phyloP scores from a whole-genome alignment of 768 basidiomycete genomes.

The Mycena alexandri region DNA sequence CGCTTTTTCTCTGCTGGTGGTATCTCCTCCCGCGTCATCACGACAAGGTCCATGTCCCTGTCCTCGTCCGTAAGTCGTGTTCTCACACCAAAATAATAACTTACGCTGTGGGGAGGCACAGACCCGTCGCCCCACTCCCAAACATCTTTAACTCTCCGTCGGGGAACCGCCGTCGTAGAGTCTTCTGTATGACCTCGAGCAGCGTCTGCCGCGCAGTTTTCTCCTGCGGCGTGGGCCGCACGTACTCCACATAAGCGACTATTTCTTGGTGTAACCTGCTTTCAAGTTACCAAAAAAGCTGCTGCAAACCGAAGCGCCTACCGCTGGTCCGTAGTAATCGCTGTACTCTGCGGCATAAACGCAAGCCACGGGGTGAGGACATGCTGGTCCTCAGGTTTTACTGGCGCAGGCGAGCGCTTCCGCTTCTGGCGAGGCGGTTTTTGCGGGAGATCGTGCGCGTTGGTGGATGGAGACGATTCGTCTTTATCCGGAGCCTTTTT shows the following conservation, averaged over 20 bases:
- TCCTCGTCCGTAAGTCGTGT: background rate
- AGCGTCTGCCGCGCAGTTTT: conserved; percentile 58
- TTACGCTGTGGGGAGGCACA: conserved; percentile 60
- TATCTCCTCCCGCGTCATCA: conserved; percentile 49
- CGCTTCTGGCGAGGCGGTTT: conserved; percentile 30
- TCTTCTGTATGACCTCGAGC: conserved; percentile 58
- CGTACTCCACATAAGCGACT: conserved; percentile 65
- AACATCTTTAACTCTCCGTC: conserved; percentile 65
- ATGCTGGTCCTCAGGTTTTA: conserved; percentile 24
- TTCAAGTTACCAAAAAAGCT: background rate
- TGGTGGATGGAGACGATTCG: background rate
- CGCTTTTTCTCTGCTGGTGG: conserved; percentile 51
- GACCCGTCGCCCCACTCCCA: conserved; percentile 69
- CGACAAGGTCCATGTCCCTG: conserved; percentile 76
- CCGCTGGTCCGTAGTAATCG: conserved; percentile 26
- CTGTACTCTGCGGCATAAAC: conserved; percentile 2
- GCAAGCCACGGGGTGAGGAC: conserved; percentile 34
- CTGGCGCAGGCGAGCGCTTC: conserved; percentile 32
- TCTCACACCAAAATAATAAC: background rate
- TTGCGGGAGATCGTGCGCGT: conserved; percentile 9
- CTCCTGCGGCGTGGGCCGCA: conserved; percentile 68
- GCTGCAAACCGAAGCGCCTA: background rate
- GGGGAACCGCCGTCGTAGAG: conserved; percentile 59
- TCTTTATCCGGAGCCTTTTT: background rate
- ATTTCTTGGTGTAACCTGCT: conserved; percentile 76